Evolutionary conservation across 2,329 filamentous ascomycete species (phyloP).

Genomic region (Magnaporthiopsis poae): DNA sequence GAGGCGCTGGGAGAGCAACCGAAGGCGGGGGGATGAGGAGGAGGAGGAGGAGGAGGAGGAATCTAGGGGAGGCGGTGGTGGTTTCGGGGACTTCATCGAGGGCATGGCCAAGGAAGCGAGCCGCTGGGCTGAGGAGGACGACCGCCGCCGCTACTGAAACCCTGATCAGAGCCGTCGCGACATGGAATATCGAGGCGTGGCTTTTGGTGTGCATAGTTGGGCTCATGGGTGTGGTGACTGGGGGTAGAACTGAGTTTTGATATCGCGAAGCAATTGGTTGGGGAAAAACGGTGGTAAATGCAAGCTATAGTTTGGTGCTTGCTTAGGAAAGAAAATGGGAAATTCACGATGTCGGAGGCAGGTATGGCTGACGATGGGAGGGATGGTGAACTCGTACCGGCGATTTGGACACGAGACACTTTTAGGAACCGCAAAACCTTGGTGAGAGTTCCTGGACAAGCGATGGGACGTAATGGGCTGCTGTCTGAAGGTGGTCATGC

Average conservation of each 20-base stretch:
- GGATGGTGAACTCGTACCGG: no score
- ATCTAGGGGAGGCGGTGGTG: background rate
- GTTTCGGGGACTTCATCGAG: background rate
- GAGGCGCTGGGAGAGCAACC: conserved; percentile 13
- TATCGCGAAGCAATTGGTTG: background rate
- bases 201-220: background rate
- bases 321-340: no score
- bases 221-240: background rate
- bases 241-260: background rate
- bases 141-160: background rate
- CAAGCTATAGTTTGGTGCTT: no score
- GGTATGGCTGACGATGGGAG: no score
- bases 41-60: background rate
- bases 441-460: no score
- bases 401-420: no score
- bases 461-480: background rate
- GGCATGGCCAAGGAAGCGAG: background rate
- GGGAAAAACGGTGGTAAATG: background rate
- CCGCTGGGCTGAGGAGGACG: background rate
- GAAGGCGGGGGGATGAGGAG: conserved; percentile 5
- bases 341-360: background rate
- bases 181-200: background rate
- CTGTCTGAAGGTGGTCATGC: background rate
- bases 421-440: no score
- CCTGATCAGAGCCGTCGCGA: background rate